Percentiles rank a stretch among this genome's conserved stretches.
These are phyloP conservation scores for Phaffomyces thermotolerans DNA, from an alignment of 805 yeast genomes.

Conservation along the genomic window DNA sequence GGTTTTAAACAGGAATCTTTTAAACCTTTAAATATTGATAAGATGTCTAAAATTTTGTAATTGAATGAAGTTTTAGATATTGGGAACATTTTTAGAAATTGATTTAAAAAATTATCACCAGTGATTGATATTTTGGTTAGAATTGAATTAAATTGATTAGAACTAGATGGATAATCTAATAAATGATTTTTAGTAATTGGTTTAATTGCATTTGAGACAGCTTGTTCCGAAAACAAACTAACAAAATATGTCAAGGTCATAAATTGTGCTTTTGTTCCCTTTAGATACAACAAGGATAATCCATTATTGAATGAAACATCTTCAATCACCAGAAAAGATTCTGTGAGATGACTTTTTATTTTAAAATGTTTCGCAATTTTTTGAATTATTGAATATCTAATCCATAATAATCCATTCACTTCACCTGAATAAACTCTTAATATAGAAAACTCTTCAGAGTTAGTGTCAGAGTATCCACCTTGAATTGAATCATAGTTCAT, in stretches of 20 bases:
- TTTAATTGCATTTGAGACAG: not conserved
- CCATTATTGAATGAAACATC: constrained; percentile 6
- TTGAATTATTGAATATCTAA: constrained; percentile 4
- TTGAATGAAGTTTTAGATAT: not conserved
- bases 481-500: not conserved
- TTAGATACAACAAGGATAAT: constrained; percentile 1
- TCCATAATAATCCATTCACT: not conserved
- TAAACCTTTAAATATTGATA: not conserved
- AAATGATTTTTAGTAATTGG: not conserved
- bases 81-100: not conserved
- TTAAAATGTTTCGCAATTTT: constrained; percentile 5
- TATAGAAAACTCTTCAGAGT: constrained; percentile 5
- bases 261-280: not conserved
- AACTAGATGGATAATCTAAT: not conserved
- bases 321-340: constrained; percentile 4
- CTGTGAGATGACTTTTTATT: not conserved
- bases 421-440: constrained; percentile 8
- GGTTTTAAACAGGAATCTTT: not conserved
- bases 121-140: not conserved
- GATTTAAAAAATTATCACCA: not conserved
- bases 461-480: not conserved
- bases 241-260: constrained; percentile 1
- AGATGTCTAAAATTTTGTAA: not conserved
- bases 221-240: not conserved
- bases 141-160: not conserved